phyloP scores from a whole-genome alignment of 2,329 filamentous ascomycete species.

The Truncatella angustata region DNA sequence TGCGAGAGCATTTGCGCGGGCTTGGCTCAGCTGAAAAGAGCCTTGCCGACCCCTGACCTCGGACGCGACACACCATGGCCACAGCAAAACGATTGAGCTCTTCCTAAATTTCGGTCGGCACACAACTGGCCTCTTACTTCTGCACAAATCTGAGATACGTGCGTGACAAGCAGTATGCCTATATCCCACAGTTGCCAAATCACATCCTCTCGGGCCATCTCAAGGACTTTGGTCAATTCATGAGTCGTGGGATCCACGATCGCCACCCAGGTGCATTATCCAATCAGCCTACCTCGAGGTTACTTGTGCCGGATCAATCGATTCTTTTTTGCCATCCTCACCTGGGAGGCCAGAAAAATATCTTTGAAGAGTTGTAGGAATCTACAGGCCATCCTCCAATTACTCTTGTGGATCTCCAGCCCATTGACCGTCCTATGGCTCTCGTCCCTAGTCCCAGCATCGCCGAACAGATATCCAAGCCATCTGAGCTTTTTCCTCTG shows the following conservation, averaged over 20 bases:
- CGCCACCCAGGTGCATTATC: neutral
- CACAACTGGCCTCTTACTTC: neutral
- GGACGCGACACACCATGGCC: too few species aligned
- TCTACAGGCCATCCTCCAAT: constrained; percentile 30
- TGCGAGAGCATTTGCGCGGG: too few species aligned
- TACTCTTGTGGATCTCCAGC: constrained; percentile 33
- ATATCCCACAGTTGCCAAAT: neutral
- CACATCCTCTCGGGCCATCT: constrained; percentile 1
- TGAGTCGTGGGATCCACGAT: neutral
- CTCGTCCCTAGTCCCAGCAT: constrained; percentile 31
- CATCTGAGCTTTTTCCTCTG: constrained; percentile 29
- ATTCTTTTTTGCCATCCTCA: neutral
- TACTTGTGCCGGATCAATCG: neutral
- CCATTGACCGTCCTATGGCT: constrained; percentile 29
- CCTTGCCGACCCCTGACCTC: too few species aligned
- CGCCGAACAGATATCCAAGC: constrained; percentile 35
- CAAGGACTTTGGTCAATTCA: constrained; percentile 1
- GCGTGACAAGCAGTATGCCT: neutral
- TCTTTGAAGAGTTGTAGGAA: constrained; percentile 25
- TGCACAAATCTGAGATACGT: neutral
- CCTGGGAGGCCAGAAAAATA: neutral
- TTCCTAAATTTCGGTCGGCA: neutral
- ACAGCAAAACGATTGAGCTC: neutral
- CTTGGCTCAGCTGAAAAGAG: too few species aligned
- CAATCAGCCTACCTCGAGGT: neutral